Evolutionary conservation across 352 stramenopile species (phyloP), one percentile per base, ranked within the genome.

Genomic region (Lagenidium giganteum): DNA sequence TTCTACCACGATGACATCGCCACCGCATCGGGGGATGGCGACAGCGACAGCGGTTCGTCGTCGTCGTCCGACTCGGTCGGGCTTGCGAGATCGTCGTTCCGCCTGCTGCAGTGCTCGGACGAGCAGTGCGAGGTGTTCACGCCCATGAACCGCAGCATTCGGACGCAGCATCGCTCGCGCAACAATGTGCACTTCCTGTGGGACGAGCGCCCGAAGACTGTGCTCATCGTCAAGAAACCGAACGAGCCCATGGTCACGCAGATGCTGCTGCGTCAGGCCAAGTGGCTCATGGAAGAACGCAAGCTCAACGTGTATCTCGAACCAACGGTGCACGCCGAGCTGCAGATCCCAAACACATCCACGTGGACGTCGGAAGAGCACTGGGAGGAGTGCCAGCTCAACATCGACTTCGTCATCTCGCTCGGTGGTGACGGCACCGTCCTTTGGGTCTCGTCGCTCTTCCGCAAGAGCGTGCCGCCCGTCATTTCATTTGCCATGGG

Each of bases 401-500:
- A 67, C 29, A 91, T 96, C 24, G 88, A 97, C 71, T 95, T 96
- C 67, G 85, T 96, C 4, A 65, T 97, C 39, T 96, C 87, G 32
- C 78, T 98, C 4, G 94, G 95, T 7, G 95, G 97, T 18, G 97
- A 99, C 57, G 97, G 97, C 18, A 94, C 83, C 0, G 77, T 94
- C 40, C 50, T 94, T n/a, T 94, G 80, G 80, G 80, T 92, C 16
- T 91, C 83, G 20, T 93, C 80, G 18, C 70, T 94, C 41, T 93
- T 90, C 46, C 71, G 66, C 24, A 86, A 95, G 54, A 96, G 92
- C 30, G 83, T 98, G 17, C 96, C 96, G 13, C 96, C 96, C 0
- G 91, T 98, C 36, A 66, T 99, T 25, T 95, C 87, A 8, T 88
- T 98, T 16, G 87, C 91, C 0, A 96, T 97, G 61, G 96, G 96